Evolutionary conservation across 208 protist genomes (phyloP).

Genomic region (Leishmania aethiopica): DNA sequence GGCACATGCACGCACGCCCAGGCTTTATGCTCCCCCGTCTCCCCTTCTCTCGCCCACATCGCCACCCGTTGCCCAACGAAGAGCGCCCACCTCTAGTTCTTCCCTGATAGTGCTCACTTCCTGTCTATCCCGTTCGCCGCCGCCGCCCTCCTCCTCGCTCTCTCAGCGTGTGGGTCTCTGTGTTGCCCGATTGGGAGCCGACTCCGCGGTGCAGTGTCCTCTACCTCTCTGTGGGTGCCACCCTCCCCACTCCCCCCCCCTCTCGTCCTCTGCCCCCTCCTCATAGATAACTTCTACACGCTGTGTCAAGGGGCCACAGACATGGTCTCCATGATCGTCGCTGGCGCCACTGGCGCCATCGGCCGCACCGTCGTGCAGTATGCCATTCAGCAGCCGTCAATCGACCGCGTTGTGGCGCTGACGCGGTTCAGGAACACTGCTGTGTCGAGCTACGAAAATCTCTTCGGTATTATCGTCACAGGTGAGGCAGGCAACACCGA

Average conservation of each 20-base stretch:
- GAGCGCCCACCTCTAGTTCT: not conserved
- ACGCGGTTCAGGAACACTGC: conserved; percentile 36
- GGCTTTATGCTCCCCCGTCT: not conserved
- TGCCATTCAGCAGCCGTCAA: conserved; percentile 38
- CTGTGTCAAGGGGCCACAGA: not conserved
- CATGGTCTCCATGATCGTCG: conserved; percentile 69
- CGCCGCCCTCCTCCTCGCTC: not conserved
- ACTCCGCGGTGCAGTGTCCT: not conserved
- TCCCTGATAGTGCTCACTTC: not conserved
- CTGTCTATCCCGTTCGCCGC: not conserved
- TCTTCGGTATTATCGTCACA: conserved; percentile 43
- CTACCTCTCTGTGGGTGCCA: not conserved
- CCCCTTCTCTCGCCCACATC: not conserved
- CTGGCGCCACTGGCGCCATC: conserved; percentile 76
- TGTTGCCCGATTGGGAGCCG: not conserved
- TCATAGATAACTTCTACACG: not conserved
- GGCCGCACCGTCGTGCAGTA: conserved; percentile 61
- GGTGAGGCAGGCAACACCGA: not conserved
- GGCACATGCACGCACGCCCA: not conserved
- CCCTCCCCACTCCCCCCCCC: not conserved
- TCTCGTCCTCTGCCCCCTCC: not conserved
- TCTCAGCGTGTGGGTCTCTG: not conserved
- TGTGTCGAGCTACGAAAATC: conserved; percentile 28
- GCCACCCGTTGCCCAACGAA: not conserved
- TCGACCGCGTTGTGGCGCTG: conserved; percentile 67